Conservation (phyloP, 495 filamentous ascomycete genomes). For the Letharia lupina region DNA sequence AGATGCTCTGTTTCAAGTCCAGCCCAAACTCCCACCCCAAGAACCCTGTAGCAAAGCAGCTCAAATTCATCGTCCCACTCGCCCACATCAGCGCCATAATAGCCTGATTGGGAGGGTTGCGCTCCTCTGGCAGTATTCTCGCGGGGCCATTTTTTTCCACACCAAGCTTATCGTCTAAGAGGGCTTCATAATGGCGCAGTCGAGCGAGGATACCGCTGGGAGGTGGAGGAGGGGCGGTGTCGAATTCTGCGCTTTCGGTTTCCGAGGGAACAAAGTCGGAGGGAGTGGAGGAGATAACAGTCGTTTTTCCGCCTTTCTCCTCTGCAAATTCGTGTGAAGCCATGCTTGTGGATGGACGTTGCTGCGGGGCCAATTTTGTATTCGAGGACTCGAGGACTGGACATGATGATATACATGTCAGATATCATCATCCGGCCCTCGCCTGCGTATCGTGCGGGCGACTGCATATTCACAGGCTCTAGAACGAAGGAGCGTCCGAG, state of each 20-base stretch:
- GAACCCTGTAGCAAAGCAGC: slow-evolving; percentile 45
- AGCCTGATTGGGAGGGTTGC: slow-evolving; percentile 14
- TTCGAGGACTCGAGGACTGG: no score
- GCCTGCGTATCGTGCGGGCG: not conserved
- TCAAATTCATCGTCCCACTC: slow-evolving; percentile 46
- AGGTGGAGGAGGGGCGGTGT: slow-evolving; percentile 28
- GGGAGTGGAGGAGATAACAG: slow-evolving; percentile 1
- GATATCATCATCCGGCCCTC: not conserved
- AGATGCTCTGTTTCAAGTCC: slow-evolving; percentile 39
- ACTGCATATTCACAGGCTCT: not conserved
- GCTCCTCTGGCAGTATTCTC: slow-evolving; percentile 37
- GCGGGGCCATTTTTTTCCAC: slow-evolving; percentile 39
- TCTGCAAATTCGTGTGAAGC: not conserved
- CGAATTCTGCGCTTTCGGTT: slow-evolving; percentile 6
- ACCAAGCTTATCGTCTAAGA: slow-evolving; percentile 39
- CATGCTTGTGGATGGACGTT: not conserved
- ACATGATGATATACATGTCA: not conserved
- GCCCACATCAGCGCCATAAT: slow-evolving; percentile 34
- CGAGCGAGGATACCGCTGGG: slow-evolving; percentile 25
- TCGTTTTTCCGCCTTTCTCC: not conserved
- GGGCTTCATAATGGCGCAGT: slow-evolving; percentile 33
- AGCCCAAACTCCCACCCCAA: slow-evolving; percentile 43
- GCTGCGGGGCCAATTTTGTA: not conserved
- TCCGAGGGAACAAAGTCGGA: not conserved
- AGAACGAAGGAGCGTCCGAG: not conserved